Conservation (phyloP, 345 rosid species). For the Euclidium syriacum region DNA sequence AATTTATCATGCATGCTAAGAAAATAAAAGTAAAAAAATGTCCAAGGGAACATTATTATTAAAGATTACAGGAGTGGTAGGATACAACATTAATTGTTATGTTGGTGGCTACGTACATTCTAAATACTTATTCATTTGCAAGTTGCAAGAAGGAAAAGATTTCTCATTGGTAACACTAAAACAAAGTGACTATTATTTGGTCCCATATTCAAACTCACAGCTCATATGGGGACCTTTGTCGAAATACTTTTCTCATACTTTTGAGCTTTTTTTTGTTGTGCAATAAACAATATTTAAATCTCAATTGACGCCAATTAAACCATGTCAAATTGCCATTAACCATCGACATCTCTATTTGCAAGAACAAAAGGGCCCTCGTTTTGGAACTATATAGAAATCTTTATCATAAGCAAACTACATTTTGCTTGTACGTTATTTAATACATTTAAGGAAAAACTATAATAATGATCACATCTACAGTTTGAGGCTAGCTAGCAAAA, state of each 20-base stretch:
- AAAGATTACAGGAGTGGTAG: neutral
- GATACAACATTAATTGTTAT: slow-evolving; percentile 25
- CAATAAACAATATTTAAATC: neutral
- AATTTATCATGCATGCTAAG: neutral
- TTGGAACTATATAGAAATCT: neutral
- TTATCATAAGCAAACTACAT: neutral
- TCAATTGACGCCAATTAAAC: neutral
- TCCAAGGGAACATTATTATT: slow-evolving; percentile 9
- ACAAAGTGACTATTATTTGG: slow-evolving; percentile 12
- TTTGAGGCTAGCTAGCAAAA: slow-evolving; percentile 6
- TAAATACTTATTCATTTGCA: slow-evolving; percentile 7
- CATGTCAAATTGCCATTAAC: neutral
- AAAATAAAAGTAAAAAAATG: neutral
- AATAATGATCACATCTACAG: neutral
- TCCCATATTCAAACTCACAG: slow-evolving; percentile 18
- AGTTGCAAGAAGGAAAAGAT: slow-evolving; percentile 15
- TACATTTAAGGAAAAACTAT: neutral
- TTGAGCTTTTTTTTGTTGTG: neutral
- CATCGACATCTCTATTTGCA: neutral
- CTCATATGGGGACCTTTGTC: slow-evolving; percentile 30
- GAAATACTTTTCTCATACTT: neutral
- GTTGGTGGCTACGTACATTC: slow-evolving; percentile 12
- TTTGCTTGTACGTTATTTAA: neutral
- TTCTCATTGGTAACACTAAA: slow-evolving; percentile 8
- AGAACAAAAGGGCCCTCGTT: neutral